These are phyloP conservation scores for Kokia cookei DNA, from an alignment of 441 rosid species.

Conservation along the genomic window DNA sequence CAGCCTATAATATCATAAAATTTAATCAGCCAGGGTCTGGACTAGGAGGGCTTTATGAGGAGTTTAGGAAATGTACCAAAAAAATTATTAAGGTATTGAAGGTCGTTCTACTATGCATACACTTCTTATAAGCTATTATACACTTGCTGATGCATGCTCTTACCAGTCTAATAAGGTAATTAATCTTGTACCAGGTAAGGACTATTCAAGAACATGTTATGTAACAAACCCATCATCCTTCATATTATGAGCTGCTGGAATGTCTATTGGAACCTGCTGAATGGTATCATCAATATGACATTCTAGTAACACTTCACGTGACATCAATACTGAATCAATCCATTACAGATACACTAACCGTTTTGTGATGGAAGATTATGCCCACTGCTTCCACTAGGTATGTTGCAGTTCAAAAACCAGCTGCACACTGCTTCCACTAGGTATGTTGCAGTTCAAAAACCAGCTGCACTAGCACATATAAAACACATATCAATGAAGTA, in stretches of 20 bases:
- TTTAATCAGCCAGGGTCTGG: no score
- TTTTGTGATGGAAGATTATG: conserved; percentile 15
- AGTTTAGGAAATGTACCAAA: no score
- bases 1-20: no score
- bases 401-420: no score
- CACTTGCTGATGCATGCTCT: not conserved
- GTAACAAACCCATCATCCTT: conserved; percentile 36
- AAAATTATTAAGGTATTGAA: no score
- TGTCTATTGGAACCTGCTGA: conserved; percentile 44
- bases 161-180: not conserved
- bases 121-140: no score
- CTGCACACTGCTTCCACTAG: not conserved
- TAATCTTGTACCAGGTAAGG: not conserved
- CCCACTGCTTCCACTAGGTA: no score
- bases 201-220: not conserved
- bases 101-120: no score
- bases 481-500: not conserved
- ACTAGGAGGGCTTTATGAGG: no score
- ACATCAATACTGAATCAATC: not conserved
- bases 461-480: not conserved
- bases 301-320: not conserved
- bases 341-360: conserved; percentile 25
- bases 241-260: conserved; percentile 26
- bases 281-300: not conserved
- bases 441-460: no score